A percentile compares a stretch with the other conserved stretches of the same genome.
Conservation (phyloP, 2,329 filamentous ascomycete genomes). For the Talaromyces albobiverticillius region DNA sequence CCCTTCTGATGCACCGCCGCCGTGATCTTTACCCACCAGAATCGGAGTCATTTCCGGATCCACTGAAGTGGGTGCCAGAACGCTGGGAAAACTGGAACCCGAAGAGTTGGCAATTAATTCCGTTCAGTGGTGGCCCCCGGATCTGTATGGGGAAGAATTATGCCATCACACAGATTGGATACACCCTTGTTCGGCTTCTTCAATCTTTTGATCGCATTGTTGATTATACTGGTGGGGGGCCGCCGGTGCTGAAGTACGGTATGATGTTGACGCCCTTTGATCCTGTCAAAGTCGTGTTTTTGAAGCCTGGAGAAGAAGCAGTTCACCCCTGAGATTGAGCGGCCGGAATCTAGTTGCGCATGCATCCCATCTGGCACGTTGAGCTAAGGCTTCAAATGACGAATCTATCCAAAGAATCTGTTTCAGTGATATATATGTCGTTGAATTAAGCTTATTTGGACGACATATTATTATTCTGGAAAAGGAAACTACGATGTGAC, state of each 20-base stretch:
- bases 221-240: background rate
- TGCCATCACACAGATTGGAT: constrained; percentile 22
- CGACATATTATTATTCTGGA: too few species aligned
- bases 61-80: constrained; percentile 46
- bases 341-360: too few species aligned
- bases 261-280: background rate
- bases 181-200: constrained; percentile 22
- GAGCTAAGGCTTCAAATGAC: too few species aligned
- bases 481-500: too few species aligned
- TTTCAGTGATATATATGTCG: too few species aligned
- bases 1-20: constrained; percentile 45
- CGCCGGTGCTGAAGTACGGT: background rate
- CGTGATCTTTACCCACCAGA: constrained; percentile 47
- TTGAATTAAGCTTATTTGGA: too few species aligned
- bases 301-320: background rate
- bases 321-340: too few species aligned
- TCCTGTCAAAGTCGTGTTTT: background rate
- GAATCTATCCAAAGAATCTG: too few species aligned
- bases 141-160: constrained; percentile 29
- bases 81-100: constrained; percentile 51
- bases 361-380: too few species aligned
- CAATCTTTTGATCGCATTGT: constrained; percentile 21
- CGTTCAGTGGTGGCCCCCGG: constrained; percentile 26
- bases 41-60: constrained; percentile 38
- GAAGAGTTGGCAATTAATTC: constrained; percentile 43